Percentiles rank a stretch among this genome's conserved stretches.
These are phyloP conservation scores for Ophiorrhiza pumila DNA, from an alignment of 257 asterid species.

Conservation along the genomic window DNA sequence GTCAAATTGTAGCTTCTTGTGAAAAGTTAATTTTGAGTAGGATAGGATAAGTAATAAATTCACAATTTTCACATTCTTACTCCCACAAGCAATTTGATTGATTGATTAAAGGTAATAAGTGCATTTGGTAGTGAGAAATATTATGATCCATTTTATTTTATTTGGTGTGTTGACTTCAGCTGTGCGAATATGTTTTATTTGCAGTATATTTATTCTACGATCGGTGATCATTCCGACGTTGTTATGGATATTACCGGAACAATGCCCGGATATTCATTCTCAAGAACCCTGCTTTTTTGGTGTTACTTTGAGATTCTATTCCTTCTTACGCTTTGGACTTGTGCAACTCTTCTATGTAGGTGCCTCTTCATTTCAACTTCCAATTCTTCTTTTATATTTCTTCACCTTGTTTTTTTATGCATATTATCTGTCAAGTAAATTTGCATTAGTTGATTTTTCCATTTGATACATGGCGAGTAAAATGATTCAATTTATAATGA, in stretches of 20 bases:
- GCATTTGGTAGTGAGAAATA: background rate
- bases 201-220: slow-evolving; percentile 82
- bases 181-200: slow-evolving; percentile 11
- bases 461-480: background rate
- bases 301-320: slow-evolving; percentile 63
- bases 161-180: background rate
- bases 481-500: slow-evolving; percentile 20
- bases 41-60: background rate
- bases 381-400: background rate
- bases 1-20: too few species aligned
- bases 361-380: slow-evolving; percentile 17
- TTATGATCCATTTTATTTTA: background rate
- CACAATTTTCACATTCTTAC: background rate
- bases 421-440: background rate
- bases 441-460: background rate
- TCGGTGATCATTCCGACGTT: slow-evolving; percentile 69
- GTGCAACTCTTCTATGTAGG: slow-evolving; percentile 87
- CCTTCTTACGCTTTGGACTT: slow-evolving; percentile 64
- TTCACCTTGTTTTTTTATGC: background rate
- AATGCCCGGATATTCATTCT: slow-evolving; percentile 32
- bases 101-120: too few species aligned
- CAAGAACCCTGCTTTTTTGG: slow-evolving; percentile 47
- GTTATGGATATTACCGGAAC: slow-evolving; percentile 80
- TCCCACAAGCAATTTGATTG: too few species aligned
- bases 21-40: background rate